Conservation (phyloP, 805 yeast species). For the Nakazawaea pomicola region DNA sequence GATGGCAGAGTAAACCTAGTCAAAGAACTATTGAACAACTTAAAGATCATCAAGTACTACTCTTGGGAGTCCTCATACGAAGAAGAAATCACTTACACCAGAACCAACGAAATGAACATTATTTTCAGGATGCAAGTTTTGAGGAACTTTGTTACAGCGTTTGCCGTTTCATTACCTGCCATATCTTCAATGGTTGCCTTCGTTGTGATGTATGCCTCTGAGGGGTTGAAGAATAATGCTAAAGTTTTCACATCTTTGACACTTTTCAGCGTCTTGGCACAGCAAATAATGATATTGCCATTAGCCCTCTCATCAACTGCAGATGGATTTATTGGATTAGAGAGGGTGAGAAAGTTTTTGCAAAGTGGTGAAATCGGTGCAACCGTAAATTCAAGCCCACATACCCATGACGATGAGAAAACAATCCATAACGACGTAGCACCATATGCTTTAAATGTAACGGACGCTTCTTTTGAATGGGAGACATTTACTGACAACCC, state of each 20-base stretch:
- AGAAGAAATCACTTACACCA: conserved; percentile 44
- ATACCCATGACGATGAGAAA: conserved; percentile 17
- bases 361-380: conserved; percentile 33
- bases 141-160: conserved; percentile 54
- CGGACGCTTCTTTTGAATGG: conserved; percentile 67
- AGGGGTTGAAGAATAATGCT: conserved; percentile 43
- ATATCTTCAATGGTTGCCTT: conserved; percentile 64
- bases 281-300: conserved; percentile 64
- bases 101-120: conserved; percentile 57
- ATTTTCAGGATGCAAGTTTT: conserved; percentile 57
- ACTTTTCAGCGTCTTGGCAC: conserved; percentile 55
- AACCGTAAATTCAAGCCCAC: conserved; percentile 27
- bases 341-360: conserved; percentile 50
- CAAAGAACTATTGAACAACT: conserved; percentile 72
- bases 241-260: conserved; percentile 66
- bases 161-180: conserved; percentile 55
- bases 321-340: conserved; percentile 59
- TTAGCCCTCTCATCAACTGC: conserved; percentile 60
- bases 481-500: no score
- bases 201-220: conserved; percentile 32
- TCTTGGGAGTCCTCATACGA: conserved; percentile 87
- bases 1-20: conserved; percentile 73
- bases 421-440: conserved; percentile 15
- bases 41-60: conserved; percentile 79
- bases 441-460: conserved; percentile 42